phyloP scores from a whole-genome alignment of 306 rosid genomes.

The Astragalus glycyphyllos region DNA sequence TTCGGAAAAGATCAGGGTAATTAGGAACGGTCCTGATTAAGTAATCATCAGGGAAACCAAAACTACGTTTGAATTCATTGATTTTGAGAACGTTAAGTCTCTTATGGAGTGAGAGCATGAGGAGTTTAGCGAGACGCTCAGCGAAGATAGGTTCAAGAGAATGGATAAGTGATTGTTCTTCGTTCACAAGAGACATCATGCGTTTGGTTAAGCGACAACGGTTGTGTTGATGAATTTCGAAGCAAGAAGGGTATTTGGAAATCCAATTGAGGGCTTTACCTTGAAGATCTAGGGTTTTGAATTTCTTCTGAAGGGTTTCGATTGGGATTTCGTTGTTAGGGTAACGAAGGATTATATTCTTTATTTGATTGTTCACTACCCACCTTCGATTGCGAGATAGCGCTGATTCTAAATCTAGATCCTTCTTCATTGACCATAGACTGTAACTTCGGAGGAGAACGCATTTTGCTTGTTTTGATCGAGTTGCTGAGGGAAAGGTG shows the following conservation, averaged over 20 bases:
- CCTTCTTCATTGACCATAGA: conserved; percentile 92
- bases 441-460: conserved; percentile 48
- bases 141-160: conserved; percentile 63
- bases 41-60: conserved; percentile 85
- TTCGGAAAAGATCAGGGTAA: conserved; percentile 61
- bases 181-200: conserved; percentile 68
- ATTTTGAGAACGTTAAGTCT: conserved; percentile 70
- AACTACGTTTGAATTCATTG: conserved; percentile 66
- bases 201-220: conserved; percentile 68
- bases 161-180: conserved; percentile 68
- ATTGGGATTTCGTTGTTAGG: conserved; percentile 68
- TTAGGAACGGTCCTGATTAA: conserved; percentile 62
- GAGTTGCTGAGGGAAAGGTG: no score
- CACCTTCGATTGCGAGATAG: conserved; percentile 83
- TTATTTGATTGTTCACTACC: conserved; percentile 84
- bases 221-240: conserved; percentile 58
- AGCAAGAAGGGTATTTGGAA: conserved; percentile 83
- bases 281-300: conserved; percentile 84
- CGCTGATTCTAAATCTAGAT: conserved; percentile 74
- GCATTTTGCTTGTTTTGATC: conserved; percentile 5
- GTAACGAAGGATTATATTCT: conserved; percentile 75
- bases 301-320: conserved; percentile 72
- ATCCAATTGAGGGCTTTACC: conserved; percentile 90
- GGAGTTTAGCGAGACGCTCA: conserved; percentile 62
- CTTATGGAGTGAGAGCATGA: conserved; percentile 68